A percentile compares a stretch with the other conserved stretches of the same genome.
Conservation (phyloP, 495 filamentous ascomycete species). For the Echria macrotheca region DNA sequence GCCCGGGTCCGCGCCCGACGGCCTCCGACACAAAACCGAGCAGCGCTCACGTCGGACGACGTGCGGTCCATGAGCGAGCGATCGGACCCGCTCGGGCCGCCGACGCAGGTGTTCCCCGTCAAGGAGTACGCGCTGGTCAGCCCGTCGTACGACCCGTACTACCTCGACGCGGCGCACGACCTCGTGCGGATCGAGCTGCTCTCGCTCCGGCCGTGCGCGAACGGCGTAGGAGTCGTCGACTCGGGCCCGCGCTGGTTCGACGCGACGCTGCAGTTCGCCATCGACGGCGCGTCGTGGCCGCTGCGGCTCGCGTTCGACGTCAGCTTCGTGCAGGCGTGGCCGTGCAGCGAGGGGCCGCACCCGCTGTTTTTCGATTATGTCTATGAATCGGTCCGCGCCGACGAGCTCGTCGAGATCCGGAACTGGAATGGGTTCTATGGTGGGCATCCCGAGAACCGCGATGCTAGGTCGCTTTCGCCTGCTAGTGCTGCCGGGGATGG, state of each 20-base stretch:
- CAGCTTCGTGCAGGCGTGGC: slow-evolving; percentile 58
- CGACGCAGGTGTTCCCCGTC: slow-evolving; percentile 52
- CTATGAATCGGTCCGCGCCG: slow-evolving; percentile 48
- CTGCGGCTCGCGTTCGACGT: slow-evolving; percentile 59
- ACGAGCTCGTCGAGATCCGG: slow-evolving; percentile 54
- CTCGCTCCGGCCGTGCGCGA: slow-evolving; percentile 35
- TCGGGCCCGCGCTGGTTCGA: slow-evolving; percentile 47
- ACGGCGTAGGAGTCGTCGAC: neutral
- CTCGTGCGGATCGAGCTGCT: slow-evolving; percentile 61
- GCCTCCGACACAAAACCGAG: slow-evolving; percentile 29
- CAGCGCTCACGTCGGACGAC: slow-evolving; percentile 46
- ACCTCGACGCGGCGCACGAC: slow-evolving; percentile 31
- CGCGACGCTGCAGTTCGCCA: slow-evolving; percentile 61
- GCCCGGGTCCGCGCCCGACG: slow-evolving; percentile 52
- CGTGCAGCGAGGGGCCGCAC: slow-evolving; percentile 64
- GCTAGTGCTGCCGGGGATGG: neutral
- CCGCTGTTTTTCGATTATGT: slow-evolving; percentile 64
- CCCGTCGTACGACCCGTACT: slow-evolving; percentile 32
- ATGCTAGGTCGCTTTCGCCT: slow-evolving; percentile 19
- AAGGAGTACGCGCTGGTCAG: slow-evolving; percentile 54
- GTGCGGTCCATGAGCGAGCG: slow-evolving; percentile 53
- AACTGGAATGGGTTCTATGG: slow-evolving; percentile 50
- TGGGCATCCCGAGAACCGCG: slow-evolving; percentile 12
- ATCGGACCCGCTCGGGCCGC: slow-evolving; percentile 59
- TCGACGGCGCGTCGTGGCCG: slow-evolving; percentile 58